A percentile compares a stretch with the other conserved stretches of the same genome.
Evolutionary conservation across 352 stramenopile genomes (phyloP).

Genomic region (Globisporangium heterothallicum): DNA sequence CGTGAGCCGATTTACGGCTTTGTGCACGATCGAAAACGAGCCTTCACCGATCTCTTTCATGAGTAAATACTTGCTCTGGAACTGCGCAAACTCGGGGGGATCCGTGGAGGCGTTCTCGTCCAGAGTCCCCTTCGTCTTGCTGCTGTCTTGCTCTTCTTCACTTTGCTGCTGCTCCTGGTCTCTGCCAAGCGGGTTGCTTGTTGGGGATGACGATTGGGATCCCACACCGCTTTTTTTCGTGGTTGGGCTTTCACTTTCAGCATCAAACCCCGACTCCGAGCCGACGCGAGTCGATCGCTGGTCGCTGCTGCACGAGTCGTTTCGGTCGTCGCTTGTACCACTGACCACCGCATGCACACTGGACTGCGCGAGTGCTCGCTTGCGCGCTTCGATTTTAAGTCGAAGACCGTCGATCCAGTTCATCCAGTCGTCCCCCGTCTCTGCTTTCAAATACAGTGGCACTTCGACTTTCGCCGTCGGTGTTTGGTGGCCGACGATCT

Average conservation of each 20-base stretch:
- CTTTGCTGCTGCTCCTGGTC: background rate
- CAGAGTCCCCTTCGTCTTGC: background rate
- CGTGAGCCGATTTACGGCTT: constrained; percentile 61
- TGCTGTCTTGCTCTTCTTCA: background rate
- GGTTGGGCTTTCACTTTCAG: background rate
- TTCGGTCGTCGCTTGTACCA: background rate
- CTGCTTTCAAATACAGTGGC: constrained; percentile 43
- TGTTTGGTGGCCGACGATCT: constrained; percentile 34
- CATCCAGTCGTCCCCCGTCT: constrained; percentile 33
- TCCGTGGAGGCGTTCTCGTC: constrained; percentile 16
- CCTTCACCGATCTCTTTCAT: constrained; percentile 82
- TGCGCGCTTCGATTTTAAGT: constrained; percentile 46
- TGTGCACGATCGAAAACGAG: constrained; percentile 80
- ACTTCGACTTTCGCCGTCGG: constrained; percentile 34
- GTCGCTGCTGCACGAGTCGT: constrained; percentile 3
- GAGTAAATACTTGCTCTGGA: constrained; percentile 57
- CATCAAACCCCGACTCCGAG: background rate
- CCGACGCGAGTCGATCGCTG: constrained; percentile 1
- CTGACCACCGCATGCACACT: constrained; percentile 8
- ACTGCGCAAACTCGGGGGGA: constrained; percentile 42
- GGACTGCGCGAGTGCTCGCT: constrained; percentile 23
- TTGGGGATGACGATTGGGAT: background rate
- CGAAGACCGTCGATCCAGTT: constrained; percentile 46
- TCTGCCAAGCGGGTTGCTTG: background rate
- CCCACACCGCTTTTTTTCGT: background rate